These are phyloP conservation scores for Tausonia pullulans DNA, from an alignment of 1,284 basidiomycete genomes.

Conservation along the genomic window DNA sequence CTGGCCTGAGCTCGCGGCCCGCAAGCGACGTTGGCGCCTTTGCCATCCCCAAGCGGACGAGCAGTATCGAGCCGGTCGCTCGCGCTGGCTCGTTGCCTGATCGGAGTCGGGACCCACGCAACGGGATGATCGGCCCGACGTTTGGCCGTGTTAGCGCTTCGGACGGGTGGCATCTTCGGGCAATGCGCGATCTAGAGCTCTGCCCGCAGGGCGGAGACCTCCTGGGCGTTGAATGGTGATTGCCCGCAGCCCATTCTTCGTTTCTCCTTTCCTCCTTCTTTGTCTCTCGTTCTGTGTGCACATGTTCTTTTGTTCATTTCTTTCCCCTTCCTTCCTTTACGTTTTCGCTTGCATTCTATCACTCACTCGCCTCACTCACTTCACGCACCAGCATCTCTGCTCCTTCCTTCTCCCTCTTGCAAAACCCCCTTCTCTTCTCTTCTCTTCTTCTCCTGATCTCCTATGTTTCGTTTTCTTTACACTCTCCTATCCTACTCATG, in stretches of 20 bases:
- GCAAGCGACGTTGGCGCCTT: too few relatives aligned
- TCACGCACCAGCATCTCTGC: neutral
- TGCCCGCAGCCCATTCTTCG: neutral
- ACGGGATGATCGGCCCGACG: neutral
- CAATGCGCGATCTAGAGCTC: conserved; percentile 12
- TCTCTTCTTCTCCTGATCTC: neutral
- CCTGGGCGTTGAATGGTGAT: conserved; percentile 5
- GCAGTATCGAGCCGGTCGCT: too few relatives aligned
- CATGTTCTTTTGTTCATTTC: neutral
- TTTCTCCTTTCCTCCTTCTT: neutral
- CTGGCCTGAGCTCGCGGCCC: too few relatives aligned
- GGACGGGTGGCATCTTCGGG: conserved; percentile 5
- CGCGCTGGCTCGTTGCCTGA: too few relatives aligned
- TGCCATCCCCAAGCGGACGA: too few relatives aligned
- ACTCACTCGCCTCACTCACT: neutral
- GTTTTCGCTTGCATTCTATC: neutral
- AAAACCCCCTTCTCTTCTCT: neutral
- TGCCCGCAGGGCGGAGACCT: neutral
- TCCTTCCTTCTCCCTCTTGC: neutral
- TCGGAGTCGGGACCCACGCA: neutral
- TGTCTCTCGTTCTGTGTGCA: neutral
- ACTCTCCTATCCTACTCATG: neutral
- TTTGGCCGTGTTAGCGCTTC: conserved; percentile 1
- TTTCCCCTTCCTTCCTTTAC: neutral
- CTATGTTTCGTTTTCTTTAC: neutral